A percentile compares a stretch with the other conserved stretches of the same genome.
phyloP scores from a whole-genome alignment of 768 basidiomycete genomes.

The Daedalea quercina region DNA sequence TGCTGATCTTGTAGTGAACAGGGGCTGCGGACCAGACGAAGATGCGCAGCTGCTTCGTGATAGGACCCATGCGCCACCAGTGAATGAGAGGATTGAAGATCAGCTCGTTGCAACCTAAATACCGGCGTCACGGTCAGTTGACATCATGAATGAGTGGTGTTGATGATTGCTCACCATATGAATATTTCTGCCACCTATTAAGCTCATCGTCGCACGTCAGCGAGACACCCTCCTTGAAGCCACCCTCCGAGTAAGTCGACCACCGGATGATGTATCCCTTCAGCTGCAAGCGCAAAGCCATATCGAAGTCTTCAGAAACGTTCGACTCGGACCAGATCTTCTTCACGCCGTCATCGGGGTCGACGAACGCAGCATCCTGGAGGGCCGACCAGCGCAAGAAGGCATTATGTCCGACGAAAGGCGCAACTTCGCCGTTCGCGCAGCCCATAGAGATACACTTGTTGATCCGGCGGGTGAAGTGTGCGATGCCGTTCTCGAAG shows the following conservation, averaged over 20 bases:
- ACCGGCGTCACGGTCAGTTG: conserved; percentile 1
- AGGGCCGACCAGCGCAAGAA: conserved; percentile 87
- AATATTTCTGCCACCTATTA: conserved; percentile 89
- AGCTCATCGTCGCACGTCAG: conserved; percentile 87
- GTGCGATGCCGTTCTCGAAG: conserved; percentile 86
- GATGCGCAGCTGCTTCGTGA: conserved; percentile 71
- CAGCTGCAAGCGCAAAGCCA: conserved; percentile 60
- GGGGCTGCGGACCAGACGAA: conserved; percentile 77
- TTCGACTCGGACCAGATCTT: conserved; percentile 83
- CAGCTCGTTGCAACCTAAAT: conserved; percentile 61
- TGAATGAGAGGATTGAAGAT: conserved; percentile 78
- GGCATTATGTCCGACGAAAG: conserved; percentile 84
- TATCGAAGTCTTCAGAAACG: conserved; percentile 81
- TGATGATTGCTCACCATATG: conserved; percentile 62
- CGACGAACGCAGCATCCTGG: conserved; percentile 77
- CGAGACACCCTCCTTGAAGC: conserved; percentile 89
- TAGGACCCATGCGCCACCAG: conserved; percentile 77
- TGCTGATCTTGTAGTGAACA: conserved; percentile 77
- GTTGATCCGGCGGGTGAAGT: conserved; percentile 86
- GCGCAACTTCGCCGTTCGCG: conserved; percentile 77
- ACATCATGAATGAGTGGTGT: too few relatives aligned
- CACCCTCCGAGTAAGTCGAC: conserved; percentile 81
- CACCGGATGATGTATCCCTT: conserved; percentile 73
- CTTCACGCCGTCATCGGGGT: conserved; percentile 52
- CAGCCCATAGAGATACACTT: conserved; percentile 73